phyloP scores from a whole-genome alignment of 805 yeast species.

The Saturnispora galanensis region DNA sequence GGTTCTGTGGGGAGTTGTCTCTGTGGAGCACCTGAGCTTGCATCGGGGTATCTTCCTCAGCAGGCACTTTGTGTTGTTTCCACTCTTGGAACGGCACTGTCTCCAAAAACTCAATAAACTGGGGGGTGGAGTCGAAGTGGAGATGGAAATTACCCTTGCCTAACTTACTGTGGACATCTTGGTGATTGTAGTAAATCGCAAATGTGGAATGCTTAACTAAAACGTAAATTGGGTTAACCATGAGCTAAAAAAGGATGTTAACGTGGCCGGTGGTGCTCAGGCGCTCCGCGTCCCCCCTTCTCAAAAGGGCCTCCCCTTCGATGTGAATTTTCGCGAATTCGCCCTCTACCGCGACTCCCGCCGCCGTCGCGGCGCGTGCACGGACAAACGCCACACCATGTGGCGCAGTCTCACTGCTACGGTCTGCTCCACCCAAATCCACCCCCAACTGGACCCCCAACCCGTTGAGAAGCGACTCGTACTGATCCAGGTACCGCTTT shows the following conservation, averaged over 20 bases:
- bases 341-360: constrained; percentile 3
- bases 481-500: constrained; percentile 63
- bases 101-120: constrained; percentile 4
- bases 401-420: not conserved
- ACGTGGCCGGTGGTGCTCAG: constrained; percentile 7
- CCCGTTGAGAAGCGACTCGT: constrained; percentile 61
- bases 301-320: constrained; percentile 2
- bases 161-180: not conserved
- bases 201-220: constrained; percentile 4
- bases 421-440: constrained; percentile 66
- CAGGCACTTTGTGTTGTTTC: constrained; percentile 4
- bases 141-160: constrained; percentile 5
- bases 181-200: constrained; percentile 4
- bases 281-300: constrained; percentile 7
- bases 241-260: constrained; percentile 5
- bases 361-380: not conserved
- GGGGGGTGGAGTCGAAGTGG: constrained; percentile 1
- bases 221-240: constrained; percentile 4
- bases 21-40: constrained; percentile 3
- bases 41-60: not conserved
- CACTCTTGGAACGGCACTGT: constrained; percentile 4
- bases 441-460: constrained; percentile 71
- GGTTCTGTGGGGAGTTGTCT: constrained; percentile 6
- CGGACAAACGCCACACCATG: constrained; percentile 1
- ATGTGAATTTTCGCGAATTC: constrained; percentile 4